Evolutionary conservation across 441 rosid genomes (phyloP), one percentile per base, ranked within the genome.

Genomic region (Erysimum pusillum): DNA sequence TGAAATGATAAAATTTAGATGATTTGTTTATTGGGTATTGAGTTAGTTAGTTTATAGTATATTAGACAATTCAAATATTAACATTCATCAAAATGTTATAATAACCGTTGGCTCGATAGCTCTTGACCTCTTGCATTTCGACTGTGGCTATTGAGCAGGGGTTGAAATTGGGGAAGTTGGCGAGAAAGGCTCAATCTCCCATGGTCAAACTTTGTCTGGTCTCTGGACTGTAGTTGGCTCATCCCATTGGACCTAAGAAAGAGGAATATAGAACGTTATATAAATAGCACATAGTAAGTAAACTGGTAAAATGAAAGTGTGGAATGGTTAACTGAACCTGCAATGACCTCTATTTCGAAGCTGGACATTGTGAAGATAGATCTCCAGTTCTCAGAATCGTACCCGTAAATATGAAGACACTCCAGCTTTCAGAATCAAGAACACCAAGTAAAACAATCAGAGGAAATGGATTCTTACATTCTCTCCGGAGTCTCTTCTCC

Each of bases 401-500:
- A 60, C 98, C 99, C 0, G 88, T 85, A 77, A 91, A 90, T 85
- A 97, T 95, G 83, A 79, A 64, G 71, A 64, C 57, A 58, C 57
- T 57, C 46, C 32, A 54, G 31, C 6, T 25, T 41, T 57, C 6
- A 71, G 42, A 31, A 77, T 20, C 73, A 64, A 49, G 49, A 71
- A 60, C 67, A 69, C 17, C 15, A 2, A 41, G 17, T 17, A 35
- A n/a, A 31, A 36, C 6, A 32, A 35, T 61, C 31, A 62, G 28
- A 53, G 28, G 35, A 41, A 49, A 34, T 2, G 2, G 14, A 12
- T n/a, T 53, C 74, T 63, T 53, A 94, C 99, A 97, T 90, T 83
- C 92, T 89, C 78, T 96, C 99, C 73, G 95, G 94, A 73, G 94
- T 84, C 79, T 96, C 99, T 68, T 96, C 98, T 35, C 92, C 98